phyloP scores from a whole-genome alignment of 345 rosid genomes.

The Geranium rotundifolium region DNA sequence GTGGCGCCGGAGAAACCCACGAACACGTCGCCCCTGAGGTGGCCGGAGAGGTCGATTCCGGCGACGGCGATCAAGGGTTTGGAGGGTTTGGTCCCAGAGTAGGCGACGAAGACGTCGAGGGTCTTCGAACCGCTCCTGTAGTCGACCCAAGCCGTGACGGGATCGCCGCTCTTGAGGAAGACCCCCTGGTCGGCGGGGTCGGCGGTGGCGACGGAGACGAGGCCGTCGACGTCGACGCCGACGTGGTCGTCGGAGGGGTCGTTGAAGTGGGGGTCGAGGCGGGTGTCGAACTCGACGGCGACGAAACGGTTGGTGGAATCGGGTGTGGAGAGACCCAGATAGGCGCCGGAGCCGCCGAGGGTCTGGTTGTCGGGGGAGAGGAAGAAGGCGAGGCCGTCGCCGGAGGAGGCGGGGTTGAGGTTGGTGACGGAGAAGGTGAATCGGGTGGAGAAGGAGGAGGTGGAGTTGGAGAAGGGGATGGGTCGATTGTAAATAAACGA shows the following conservation, averaged over 20 bases:
- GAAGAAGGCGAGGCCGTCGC: conserved; percentile 83
- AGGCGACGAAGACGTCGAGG: conserved; percentile 57
- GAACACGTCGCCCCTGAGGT: conserved; percentile 43
- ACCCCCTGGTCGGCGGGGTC: conserved; percentile 34
- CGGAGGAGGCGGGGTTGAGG: conserved; percentile 53
- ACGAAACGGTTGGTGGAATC: conserved; percentile 58
- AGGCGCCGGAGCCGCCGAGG: conserved; percentile 71
- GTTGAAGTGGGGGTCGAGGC: conserved; percentile 42
- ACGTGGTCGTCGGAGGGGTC: conserved; percentile 72
- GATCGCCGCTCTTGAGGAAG: conserved; percentile 68
- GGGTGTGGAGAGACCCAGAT: conserved; percentile 71
- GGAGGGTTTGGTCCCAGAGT: conserved; percentile 41
- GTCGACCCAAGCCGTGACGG: conserved; percentile 67
- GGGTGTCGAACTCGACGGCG: conserved; percentile 80
- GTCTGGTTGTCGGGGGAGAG: conserved; percentile 64
- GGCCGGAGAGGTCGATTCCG: conserved; percentile 48
- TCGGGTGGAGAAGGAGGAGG: conserved; percentile 70
- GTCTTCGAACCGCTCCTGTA: conserved; percentile 61
- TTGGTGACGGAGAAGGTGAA: conserved; percentile 65
- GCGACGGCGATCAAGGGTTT: conserved; percentile 38
- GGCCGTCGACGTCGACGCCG: conserved; percentile 62
- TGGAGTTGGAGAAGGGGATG: conserved; percentile 51
- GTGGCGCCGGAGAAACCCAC: conserved; percentile 87
- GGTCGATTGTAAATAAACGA: conserved; percentile 61
- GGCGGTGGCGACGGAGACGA: conserved; percentile 56